Conservation (phyloP, 805 yeast genomes). For the Komagataella kurtzmanii region DNA sequence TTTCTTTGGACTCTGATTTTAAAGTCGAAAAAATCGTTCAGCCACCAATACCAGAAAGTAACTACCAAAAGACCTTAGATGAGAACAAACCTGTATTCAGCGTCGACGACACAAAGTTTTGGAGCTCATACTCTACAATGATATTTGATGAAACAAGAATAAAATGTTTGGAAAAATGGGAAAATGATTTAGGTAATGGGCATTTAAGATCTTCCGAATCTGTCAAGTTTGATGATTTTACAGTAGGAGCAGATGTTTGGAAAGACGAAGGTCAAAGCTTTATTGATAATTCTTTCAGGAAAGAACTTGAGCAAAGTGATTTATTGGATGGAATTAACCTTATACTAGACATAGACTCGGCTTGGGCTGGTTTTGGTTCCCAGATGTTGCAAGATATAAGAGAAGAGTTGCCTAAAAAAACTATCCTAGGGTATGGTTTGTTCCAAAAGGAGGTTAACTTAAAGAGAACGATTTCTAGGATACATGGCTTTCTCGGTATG, state of each 20-base stretch:
- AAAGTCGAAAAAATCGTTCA: conserved; percentile 13
- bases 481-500: conserved; percentile 18
- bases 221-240: conserved; percentile 28
- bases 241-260: conserved; percentile 53
- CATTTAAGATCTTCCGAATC: conserved; percentile 7
- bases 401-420: conserved; percentile 52
- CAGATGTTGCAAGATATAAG: conserved; percentile 36
- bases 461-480: conserved; percentile 3
- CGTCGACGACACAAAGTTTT: conserved; percentile 34
- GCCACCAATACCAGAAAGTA: conserved; percentile 29
- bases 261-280: conserved; percentile 28
- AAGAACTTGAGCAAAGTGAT: conserved; percentile 65
- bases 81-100: conserved; percentile 21
- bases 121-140: conserved; percentile 73
- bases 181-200: conserved; percentile 21
- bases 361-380: conserved; percentile 73
- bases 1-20: conserved; percentile 5
- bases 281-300: conserved; percentile 46
- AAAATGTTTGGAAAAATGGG: conserved; percentile 46
- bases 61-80: conserved; percentile 57
- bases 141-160: conserved; percentile 51
- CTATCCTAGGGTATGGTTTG: conserved; percentile 34
- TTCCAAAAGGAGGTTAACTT: conserved; percentile 11
- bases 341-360: conserved; percentile 56
- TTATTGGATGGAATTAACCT: conserved; percentile 57